Conservation (phyloP, 1,284 basidiomycete genomes). For the Volvariella volvacea region DNA sequence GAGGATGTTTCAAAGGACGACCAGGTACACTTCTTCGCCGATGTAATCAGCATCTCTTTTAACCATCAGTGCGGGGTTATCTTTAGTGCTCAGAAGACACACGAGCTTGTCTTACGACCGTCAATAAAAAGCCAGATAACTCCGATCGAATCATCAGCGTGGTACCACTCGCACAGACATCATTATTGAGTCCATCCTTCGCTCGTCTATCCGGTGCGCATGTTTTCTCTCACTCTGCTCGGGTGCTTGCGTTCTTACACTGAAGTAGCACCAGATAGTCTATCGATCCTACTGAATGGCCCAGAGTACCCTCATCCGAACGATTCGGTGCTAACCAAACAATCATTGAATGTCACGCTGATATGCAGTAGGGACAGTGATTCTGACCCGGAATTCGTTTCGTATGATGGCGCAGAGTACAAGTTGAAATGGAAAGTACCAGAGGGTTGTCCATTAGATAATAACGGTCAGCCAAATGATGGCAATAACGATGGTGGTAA, state of each 20-base stretch:
- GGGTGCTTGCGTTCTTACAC: constrained; percentile 9
- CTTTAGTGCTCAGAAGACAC: constrained; percentile 60
- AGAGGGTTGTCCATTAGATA: constrained; percentile 42
- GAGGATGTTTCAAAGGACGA: constrained; percentile 47
- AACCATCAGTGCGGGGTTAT: too few species aligned
- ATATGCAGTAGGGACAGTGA: constrained; percentile 39
- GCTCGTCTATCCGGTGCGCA: constrained; percentile 33
- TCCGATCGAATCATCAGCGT: constrained; percentile 57
- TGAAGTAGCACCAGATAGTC: constrained; percentile 39
- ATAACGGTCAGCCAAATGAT: constrained; percentile 22
- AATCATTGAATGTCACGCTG: constrained; percentile 55
- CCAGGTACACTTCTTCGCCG: constrained; percentile 48
- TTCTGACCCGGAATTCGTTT: constrained; percentile 44
- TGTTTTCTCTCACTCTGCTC: constrained; percentile 1
- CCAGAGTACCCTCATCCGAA: constrained; percentile 48
- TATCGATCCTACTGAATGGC: constrained; percentile 58
- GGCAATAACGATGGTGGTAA: constrained; percentile 25
- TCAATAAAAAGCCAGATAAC: constrained; percentile 49
- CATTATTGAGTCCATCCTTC: constrained; percentile 33
- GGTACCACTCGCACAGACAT: constrained; percentile 54
- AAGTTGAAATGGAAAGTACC: constrained; percentile 54
- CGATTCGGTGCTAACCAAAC: constrained; percentile 32
- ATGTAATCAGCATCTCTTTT: background rate
- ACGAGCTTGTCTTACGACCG: constrained; percentile 63
- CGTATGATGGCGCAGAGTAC: constrained; percentile 52